A percentile compares a stretch with the other conserved stretches of the same genome.
Evolutionary conservation across 2,329 filamentous ascomycete species (phyloP).

Genomic region (Tolypocladium tundrense): DNA sequence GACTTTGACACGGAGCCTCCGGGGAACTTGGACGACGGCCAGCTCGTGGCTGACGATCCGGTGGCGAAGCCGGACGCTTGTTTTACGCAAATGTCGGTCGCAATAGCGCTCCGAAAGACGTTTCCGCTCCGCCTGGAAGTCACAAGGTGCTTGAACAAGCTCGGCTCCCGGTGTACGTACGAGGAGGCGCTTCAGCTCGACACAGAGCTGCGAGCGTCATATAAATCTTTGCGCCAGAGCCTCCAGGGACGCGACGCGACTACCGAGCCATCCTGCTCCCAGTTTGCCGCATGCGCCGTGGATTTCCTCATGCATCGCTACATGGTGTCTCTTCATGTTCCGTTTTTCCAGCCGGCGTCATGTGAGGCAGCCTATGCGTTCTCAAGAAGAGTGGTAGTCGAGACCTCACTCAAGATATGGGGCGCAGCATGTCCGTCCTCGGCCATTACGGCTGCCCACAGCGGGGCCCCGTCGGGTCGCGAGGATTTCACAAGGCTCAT

Average conservation of each 20-base stretch:
- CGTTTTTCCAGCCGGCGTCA: conserved; percentile 32
- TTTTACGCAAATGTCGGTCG: conserved; percentile 27
- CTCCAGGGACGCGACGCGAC: conserved; percentile 15
- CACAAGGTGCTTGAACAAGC: conserved; percentile 31
- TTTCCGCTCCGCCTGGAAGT: conserved; percentile 33
- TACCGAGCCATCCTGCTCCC: conserved; percentile 4
- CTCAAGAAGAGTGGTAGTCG: conserved; percentile 36
- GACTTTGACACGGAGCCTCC: conserved; percentile 35
- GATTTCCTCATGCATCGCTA: not conserved
- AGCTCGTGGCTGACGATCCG: conserved; percentile 23
- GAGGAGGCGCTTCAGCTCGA: conserved; percentile 34
- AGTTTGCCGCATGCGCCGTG: not conserved
- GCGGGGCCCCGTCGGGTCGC: conserved; percentile 3
- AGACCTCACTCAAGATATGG: conserved; percentile 37
- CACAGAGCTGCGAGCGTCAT: conserved; percentile 27
- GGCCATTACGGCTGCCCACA: not conserved
- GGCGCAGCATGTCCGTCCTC: not conserved
- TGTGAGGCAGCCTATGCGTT: conserved; percentile 36
- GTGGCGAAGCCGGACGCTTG: conserved; percentile 19
- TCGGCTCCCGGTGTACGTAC: conserved; percentile 26
- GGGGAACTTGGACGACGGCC: conserved; percentile 40
- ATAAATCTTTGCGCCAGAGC: conserved; percentile 27
- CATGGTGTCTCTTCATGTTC: conserved; percentile 42
- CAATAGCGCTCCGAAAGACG: conserved; percentile 30
- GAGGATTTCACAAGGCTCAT: conserved; percentile 24